A percentile compares a stretch with the other conserved stretches of the same genome.
Conservation (phyloP, 1,284 basidiomycete species). For the Boletus calvinii region DNA sequence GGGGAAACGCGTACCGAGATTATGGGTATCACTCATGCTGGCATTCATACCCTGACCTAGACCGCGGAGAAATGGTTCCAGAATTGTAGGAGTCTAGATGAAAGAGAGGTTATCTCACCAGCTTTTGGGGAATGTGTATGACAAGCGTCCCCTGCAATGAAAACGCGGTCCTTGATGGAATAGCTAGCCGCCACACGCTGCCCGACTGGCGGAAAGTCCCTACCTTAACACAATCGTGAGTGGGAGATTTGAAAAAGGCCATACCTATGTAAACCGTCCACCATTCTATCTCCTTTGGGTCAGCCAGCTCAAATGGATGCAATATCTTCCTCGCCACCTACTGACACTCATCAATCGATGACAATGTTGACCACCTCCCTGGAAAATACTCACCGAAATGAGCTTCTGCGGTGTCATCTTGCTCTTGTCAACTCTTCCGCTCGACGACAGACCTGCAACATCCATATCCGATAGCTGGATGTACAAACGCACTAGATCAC, state of each 20-base stretch:
- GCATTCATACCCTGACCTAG: conserved; percentile 64
- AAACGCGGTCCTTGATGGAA: conserved; percentile 67
- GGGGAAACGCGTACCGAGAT: conserved; percentile 48
- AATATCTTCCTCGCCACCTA: conserved; percentile 66
- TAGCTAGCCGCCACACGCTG: conserved; percentile 75
- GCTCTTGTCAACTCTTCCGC: conserved; percentile 17
- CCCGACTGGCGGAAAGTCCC: conserved; percentile 46
- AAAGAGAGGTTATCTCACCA: conserved; percentile 37
- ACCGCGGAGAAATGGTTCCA: not conserved
- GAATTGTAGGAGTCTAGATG: not conserved
- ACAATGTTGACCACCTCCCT: no score
- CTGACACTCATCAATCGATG: not conserved
- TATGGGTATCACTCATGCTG: conserved; percentile 83
- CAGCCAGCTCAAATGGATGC: conserved; percentile 63
- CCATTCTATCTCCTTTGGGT: conserved; percentile 66
- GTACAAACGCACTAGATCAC: conserved; percentile 2
- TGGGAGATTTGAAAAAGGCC: conserved; percentile 20
- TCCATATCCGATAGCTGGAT: conserved; percentile 1
- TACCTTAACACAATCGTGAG: not conserved
- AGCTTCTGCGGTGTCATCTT: conserved; percentile 61
- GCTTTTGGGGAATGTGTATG: conserved; percentile 85
- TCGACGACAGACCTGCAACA: not conserved
- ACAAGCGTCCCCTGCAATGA: conserved; percentile 81
- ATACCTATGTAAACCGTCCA: conserved; percentile 75
- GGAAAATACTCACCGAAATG: conserved; percentile 45